Evolutionary conservation across 2,329 filamentous ascomycete species (phyloP).

Genomic region (Fusarium sp.): DNA sequence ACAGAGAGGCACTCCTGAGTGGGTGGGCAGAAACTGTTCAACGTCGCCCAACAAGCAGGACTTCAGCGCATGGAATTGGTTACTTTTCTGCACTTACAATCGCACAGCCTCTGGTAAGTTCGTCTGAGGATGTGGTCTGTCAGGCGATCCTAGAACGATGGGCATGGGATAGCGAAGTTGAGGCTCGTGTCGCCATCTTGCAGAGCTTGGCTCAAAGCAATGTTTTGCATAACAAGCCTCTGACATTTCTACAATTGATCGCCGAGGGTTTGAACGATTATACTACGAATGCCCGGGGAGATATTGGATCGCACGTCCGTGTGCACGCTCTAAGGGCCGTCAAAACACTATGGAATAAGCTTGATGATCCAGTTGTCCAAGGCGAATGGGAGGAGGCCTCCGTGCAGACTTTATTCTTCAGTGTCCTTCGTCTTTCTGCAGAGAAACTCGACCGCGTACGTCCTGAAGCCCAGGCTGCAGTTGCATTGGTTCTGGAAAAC

Average conservation of each 20-base stretch:
- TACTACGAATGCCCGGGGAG: constrained; percentile 87
- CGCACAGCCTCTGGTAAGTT: constrained; percentile 57
- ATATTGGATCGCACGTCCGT: constrained; percentile 88
- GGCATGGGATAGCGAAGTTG: constrained; percentile 61
- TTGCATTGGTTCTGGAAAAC: constrained; percentile 59
- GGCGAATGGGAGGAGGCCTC: constrained; percentile 47
- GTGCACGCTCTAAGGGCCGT: constrained; percentile 84
- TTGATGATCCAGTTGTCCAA: constrained; percentile 29
- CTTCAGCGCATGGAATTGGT: constrained; percentile 57
- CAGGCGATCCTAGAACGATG: constrained; percentile 65
- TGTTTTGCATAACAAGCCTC: constrained; percentile 56
- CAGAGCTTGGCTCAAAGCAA: constrained; percentile 63
- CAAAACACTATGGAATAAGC: constrained; percentile 67
- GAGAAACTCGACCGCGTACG: constrained; percentile 94
- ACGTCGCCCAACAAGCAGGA: constrained; percentile 49
- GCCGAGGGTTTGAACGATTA: constrained; percentile 83
- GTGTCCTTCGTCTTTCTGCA: constrained; percentile 75
- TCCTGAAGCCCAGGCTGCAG: constrained; percentile 68
- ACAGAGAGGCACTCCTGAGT: constrained; percentile 55
- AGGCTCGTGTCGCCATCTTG: constrained; percentile 66
- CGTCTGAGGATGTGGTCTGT: constrained; percentile 52
- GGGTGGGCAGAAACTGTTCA: constrained; percentile 61
- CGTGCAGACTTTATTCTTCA: constrained; percentile 58
- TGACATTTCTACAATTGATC: constrained; percentile 60
- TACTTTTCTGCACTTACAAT: constrained; percentile 66